Base-by-base conservation (phyloP, 2,329 filamentous ascomycete species). In the Myrmaecium sp. region DNA sequence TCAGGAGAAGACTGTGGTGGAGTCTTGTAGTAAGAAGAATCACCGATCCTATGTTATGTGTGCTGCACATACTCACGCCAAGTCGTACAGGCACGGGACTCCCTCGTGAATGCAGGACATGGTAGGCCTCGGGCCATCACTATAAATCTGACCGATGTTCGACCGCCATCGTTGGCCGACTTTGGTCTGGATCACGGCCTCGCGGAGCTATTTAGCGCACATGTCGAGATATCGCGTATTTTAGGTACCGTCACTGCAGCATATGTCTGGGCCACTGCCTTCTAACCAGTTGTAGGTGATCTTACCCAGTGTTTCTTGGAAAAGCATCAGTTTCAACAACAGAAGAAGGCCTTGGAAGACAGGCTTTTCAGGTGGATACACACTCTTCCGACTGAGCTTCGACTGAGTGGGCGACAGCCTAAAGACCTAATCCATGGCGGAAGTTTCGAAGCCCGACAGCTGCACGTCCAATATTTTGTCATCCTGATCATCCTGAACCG, bases 1-100 rank as follows among this genome's bases (percentile, higher is more conserved):
- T 56, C 7, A 41, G 54, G 25, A 48, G 46, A 26, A 41, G 53
- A 24, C 39, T 58, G 6, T 58, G 54, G 54, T 58, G 55, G 55
- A 53, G 51, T 11, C 34, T 58, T 11, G 51, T 52, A 21, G 51
- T 54, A 27, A 41, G 52, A 31, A 6, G n/a, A 9, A 5, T 13
- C 14, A 3, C 9, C n/a, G 10, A 21, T 12, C 17, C 9, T 17
- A 18, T 12, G 28, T 9, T 5, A 11, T 7, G 10, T 3, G 4
- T 14, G 12, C 14, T 14, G n/a, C 30, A 36, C 18, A 31, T 13
- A 10, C 21, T n/a, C n/a, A n/a, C n/a, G n/a, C n/a, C n/a, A n/a
- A n/a, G n/a, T 31, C 17, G 22, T 25, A 16, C 22, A 49, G 47
- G 38, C 44, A n/a, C 44, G 46, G 21, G 54, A 58, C 30, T 47